Evolutionary conservation across 2,329 filamentous ascomycete genomes (phyloP).

Genomic region (Cercospora nicotianae): DNA sequence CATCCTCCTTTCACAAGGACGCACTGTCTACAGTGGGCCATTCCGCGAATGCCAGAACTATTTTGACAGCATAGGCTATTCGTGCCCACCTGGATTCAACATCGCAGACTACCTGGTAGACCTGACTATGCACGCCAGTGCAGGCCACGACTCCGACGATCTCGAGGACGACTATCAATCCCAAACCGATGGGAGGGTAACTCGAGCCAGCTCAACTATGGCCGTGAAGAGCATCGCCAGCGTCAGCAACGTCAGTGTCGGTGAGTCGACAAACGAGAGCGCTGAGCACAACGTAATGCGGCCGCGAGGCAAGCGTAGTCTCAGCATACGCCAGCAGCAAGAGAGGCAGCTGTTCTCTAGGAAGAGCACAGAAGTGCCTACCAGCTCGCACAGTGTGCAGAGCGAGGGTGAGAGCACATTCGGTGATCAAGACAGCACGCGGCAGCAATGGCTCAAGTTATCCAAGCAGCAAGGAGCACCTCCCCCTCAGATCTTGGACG

Average conservation of each 20-base stretch:
- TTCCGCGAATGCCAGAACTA: conserved; percentile 87
- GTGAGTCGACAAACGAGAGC: conserved; percentile 51
- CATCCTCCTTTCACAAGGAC: conserved; percentile 84
- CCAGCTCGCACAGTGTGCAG: conserved; percentile 49
- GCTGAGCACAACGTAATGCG: conserved; percentile 50
- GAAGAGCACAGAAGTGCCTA: conserved; percentile 60
- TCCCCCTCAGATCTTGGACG: conserved; percentile 57
- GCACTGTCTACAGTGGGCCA: conserved; percentile 89
- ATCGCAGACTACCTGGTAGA: conserved; percentile 98
- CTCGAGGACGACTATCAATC: conserved; percentile 54
- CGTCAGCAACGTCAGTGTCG: conserved; percentile 69
- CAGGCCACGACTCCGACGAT: conserved; percentile 54
- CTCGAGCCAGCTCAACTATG: conserved; percentile 80
- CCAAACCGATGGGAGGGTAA: conserved; percentile 64
- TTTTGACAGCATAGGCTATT: conserved; percentile 88
- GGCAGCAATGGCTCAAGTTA: conserved; percentile 62
- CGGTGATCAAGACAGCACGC: conserved; percentile 42
- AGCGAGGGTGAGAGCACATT: conserved; percentile 55
- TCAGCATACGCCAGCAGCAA: conserved; percentile 82
- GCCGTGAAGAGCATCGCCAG: conserved; percentile 90
- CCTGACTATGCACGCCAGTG: conserved; percentile 90
- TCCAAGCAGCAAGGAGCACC: conserved; percentile 51
- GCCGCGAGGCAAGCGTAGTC: conserved; percentile 68
- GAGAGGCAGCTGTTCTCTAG: conserved; percentile 88
- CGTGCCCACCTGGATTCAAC: conserved; percentile 95